Evolutionary conservation across 2,329 filamentous ascomycete genomes (phyloP).

Genomic region (Aspergillus floridensis): DNA sequence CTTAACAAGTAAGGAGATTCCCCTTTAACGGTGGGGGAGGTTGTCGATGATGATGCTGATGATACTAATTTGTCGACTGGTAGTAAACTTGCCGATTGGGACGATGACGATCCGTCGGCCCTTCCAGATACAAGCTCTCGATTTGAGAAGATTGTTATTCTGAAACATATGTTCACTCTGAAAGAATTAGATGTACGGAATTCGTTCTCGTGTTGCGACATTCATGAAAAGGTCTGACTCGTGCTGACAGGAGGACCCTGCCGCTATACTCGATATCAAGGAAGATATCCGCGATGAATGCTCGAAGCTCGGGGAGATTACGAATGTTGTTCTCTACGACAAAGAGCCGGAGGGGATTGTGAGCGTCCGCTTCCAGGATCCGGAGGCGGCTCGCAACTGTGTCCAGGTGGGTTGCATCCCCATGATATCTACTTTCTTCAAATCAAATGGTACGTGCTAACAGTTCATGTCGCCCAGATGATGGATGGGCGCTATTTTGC

Average conservation of each 20-base stretch:
- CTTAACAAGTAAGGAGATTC: slow-evolving; percentile 60
- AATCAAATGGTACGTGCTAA: slow-evolving; percentile 9
- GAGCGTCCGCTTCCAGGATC: slow-evolving; percentile 74
- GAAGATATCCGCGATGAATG: slow-evolving; percentile 92
- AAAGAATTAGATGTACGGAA: slow-evolving; percentile 64
- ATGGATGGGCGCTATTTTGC: slow-evolving; percentile 82
- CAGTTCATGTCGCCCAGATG: slow-evolving; percentile 36
- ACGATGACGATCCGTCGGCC: slow-evolving; percentile 73
- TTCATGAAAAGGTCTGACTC: slow-evolving; percentile 17
- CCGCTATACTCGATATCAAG: slow-evolving; percentile 83
- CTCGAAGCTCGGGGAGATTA: slow-evolving; percentile 78
- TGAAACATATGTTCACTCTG: slow-evolving; percentile 92
- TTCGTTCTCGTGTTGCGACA: background rate
- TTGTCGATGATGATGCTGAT: background rate
- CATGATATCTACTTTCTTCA: background rate
- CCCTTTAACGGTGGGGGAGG: background rate
- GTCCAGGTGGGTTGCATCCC: slow-evolving; percentile 48
- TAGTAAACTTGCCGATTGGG: slow-evolving; percentile 91
- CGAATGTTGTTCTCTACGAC: slow-evolving; percentile 88
- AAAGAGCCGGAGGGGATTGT: slow-evolving; percentile 80
- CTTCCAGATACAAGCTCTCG: slow-evolving; percentile 56
- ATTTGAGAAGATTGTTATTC: slow-evolving; percentile 78
- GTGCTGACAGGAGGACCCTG: slow-evolving; percentile 64
- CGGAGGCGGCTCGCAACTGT: slow-evolving; percentile 69
- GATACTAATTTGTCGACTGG: slow-evolving; percentile 15